phyloP scores from a whole-genome alignment of 2,329 filamentous ascomycete species.

The Nothomitra cinnamomea region DNA sequence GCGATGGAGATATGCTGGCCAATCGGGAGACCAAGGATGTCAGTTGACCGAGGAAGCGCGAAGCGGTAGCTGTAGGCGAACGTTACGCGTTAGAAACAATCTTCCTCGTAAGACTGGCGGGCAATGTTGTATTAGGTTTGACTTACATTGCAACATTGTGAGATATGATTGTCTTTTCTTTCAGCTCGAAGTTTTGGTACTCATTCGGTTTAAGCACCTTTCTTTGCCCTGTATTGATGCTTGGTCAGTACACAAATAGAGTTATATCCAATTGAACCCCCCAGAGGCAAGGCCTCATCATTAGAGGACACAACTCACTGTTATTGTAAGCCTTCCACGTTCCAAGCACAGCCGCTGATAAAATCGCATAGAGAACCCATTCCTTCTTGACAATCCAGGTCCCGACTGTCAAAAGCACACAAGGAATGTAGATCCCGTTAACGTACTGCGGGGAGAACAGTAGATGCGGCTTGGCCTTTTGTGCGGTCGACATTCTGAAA shows the following conservation, averaged over 20 bases:
- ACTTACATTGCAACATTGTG: conserved; percentile 93
- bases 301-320: conserved; percentile 35
- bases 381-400: conserved; percentile 63
- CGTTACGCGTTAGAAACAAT: neutral
- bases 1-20: conserved; percentile 97
- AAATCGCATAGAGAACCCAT: conserved; percentile 54
- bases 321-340: conserved; percentile 54
- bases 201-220: conserved; percentile 72
- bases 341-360: conserved; percentile 47
- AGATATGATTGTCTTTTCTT: conserved; percentile 87
- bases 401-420: conserved; percentile 60
- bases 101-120: conserved; percentile 8
- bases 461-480: conserved; percentile 17
- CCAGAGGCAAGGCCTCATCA: neutral
- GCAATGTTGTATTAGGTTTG: conserved; percentile 6
- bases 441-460: conserved; percentile 45
- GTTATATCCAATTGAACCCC: neutral
- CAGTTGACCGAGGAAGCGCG: conserved; percentile 55
- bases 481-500: conserved; percentile 4
- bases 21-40: conserved; percentile 89
- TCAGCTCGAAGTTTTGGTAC: conserved; percentile 85
- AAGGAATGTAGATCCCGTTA: conserved; percentile 70
- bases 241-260: no score
- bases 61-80: conserved; percentile 61
- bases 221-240: conserved; percentile 38